Percentiles rank a stretch among this genome's conserved stretches.
Conservation (phyloP, 176 grass and related monocot species). For the Oryza glumipatula region DNA sequence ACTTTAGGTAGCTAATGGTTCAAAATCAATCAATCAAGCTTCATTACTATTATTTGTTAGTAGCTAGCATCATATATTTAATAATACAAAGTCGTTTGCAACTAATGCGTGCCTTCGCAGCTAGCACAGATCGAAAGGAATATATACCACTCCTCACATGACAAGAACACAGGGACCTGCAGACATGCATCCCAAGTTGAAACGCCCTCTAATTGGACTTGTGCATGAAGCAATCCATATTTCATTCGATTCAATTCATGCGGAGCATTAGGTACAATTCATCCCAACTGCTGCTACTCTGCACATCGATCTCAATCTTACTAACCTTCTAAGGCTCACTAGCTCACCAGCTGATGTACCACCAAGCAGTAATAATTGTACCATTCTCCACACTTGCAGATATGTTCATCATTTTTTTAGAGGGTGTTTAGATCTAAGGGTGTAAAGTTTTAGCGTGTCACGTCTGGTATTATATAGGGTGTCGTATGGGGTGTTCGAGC, state of each 20-base stretch:
- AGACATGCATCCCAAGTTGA: background rate
- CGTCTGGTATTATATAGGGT: too few relatives aligned
- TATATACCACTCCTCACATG: background rate
- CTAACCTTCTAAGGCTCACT: slow-evolving; percentile 33
- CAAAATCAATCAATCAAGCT: background rate
- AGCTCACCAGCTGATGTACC: slow-evolving; percentile 1
- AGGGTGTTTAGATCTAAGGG: too few relatives aligned
- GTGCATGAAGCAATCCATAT: background rate
- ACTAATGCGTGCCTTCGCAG: slow-evolving; percentile 28
- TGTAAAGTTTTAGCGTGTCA: too few relatives aligned
- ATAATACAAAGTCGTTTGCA: background rate
- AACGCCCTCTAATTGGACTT: slow-evolving; percentile 24
- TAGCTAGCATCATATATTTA: background rate
- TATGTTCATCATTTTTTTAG: background rate
- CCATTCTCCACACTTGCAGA: slow-evolving; percentile 5
- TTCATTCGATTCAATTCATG: background rate
- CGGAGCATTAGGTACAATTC: slow-evolving; percentile 4
- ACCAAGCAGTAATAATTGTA: slow-evolving; percentile 25
- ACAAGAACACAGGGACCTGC: background rate
- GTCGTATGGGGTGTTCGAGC: too few relatives aligned
- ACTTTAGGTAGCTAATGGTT: background rate
- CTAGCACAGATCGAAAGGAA: background rate
- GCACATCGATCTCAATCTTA: slow-evolving; percentile 19
- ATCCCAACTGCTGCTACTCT: slow-evolving; percentile 7
- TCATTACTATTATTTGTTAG: background rate